A percentile compares a stretch with the other conserved stretches of the same genome.
Conservation (phyloP, 495 filamentous ascomycete genomes). For the Penicillium atrosanguineum region DNA sequence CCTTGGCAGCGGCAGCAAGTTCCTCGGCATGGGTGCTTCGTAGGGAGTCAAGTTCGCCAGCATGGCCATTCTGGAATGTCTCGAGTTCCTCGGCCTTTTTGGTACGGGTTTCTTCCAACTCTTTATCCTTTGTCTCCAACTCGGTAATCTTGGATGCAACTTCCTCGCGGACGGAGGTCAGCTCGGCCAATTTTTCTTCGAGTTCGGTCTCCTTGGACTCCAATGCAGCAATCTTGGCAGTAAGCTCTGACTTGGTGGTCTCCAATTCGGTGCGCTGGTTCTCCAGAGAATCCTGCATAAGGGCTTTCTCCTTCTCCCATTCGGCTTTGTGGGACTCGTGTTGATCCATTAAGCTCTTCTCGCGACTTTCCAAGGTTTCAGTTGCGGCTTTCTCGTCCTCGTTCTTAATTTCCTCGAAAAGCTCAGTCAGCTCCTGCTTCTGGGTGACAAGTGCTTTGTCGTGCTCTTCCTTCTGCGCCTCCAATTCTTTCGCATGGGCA, state of each 20-base stretch:
- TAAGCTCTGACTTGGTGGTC: constrained; percentile 31
- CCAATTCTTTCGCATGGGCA: constrained; percentile 33
- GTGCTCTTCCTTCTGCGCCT: constrained; percentile 42
- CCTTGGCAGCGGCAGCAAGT: constrained; percentile 29
- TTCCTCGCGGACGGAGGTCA: constrained; percentile 30
- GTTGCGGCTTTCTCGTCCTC: constrained; percentile 46
- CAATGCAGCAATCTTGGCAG: constrained; percentile 29
- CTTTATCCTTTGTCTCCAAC: constrained; percentile 23
- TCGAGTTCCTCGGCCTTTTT: constrained; percentile 19
- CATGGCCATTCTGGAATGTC: constrained; percentile 22
- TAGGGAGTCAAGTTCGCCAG: constrained; percentile 28
- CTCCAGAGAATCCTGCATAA: constrained; percentile 42
- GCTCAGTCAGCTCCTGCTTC: constrained; percentile 44
- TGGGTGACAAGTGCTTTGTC: constrained; percentile 36
- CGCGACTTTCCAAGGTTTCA: constrained; percentile 38
- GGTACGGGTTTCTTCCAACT: constrained; percentile 29
- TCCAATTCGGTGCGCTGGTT: constrained; percentile 37
- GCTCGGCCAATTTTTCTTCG: constrained; percentile 25
- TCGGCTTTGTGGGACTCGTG: constrained; percentile 38
- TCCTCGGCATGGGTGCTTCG: constrained; percentile 22
- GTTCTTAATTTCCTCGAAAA: constrained; percentile 48
- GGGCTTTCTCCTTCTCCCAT: constrained; percentile 44
- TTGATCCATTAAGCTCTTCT: constrained; percentile 36
- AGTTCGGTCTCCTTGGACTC: constrained; percentile 26
- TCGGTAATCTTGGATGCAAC: constrained; percentile 19